Evolutionary conservation across 2,329 filamentous ascomycete species (phyloP), one percentile per base, ranked within the genome.

Genomic region (Sphaerulina musiva): DNA sequence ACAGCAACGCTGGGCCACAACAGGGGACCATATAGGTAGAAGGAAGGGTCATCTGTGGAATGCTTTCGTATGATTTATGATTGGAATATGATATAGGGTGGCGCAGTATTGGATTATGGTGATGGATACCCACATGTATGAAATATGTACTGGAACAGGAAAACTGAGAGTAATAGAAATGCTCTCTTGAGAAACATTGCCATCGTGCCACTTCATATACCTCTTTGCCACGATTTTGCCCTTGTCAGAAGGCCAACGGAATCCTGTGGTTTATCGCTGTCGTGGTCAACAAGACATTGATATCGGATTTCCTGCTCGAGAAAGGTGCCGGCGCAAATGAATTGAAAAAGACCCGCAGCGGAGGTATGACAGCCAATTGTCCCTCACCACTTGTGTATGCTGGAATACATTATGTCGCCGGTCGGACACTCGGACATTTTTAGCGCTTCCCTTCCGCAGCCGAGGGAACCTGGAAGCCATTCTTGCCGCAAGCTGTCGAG

Each of bases 1-100:
- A 51, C 42, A 45, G n/a, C n/a, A 20, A 31, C 20, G 14, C 46
- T 36, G 20, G 14, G 42, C 32, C 48, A 50, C 47, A 54, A 20
- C 36, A 42, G 48, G 41, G 41, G 36, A 48, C 48, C 40, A 51
- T 39, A 55, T 43, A 43, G 53, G 42, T 51, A 47, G 46, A 55
- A 29, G 48, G 31, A 34, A n/a, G 20, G 7, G 34, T 11, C 10
- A n/a, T 38, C 4, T 38, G 10, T 11, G 34, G 34, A 38, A 38
- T 38, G 11, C 20, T 8, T 41, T 31, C 46, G 50, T 53, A 53
- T 53, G 50, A 53, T 23, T 53, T 53, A 53, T 53, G 50, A 53
- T 42, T 46, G 50, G 44, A 47, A 52, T 47, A 47, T 53, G 50
- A 53, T 53, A 53, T 26, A 29, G 36, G 40, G 44, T 38, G 34